phyloP scores from a whole-genome alignment of 2,329 filamentous ascomycete species.

The Coniochaeta sp. region DNA sequence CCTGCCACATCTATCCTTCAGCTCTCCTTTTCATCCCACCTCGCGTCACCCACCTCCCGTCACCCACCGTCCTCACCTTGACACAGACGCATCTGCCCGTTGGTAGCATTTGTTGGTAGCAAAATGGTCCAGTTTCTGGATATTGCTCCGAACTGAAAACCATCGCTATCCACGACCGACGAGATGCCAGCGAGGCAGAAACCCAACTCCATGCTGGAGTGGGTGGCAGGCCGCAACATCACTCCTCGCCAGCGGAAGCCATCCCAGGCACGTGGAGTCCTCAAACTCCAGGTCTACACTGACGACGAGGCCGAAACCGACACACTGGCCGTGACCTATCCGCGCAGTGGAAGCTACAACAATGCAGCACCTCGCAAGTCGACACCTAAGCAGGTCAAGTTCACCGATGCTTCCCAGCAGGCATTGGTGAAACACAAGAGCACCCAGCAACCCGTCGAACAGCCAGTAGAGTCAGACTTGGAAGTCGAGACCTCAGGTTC shows the following conservation, averaged over 20 bases:
- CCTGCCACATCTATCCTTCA: not conserved
- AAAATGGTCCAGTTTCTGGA: not conserved
- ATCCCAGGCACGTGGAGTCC: slow-evolving; percentile 16
- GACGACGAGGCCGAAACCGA: slow-evolving; percentile 46
- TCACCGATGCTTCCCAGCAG: slow-evolving; percentile 16
- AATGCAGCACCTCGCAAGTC: slow-evolving; percentile 10
- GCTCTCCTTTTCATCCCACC: not conserved
- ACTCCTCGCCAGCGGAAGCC: slow-evolving; percentile 5
- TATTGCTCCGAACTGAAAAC: not conserved
- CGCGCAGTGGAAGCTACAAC: slow-evolving; percentile 24
- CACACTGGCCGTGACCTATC: slow-evolving; percentile 39
- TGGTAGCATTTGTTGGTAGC: not conserved
- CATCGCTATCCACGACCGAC: not conserved
- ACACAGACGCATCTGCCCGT: not conserved
- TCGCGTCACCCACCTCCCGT: no score
- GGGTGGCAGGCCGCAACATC: slow-evolving; percentile 31
- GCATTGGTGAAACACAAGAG: not conserved
- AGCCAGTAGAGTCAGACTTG: not conserved
- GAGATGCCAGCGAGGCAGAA: slow-evolving; percentile 20
- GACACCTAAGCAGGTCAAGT: slow-evolving; percentile 35
- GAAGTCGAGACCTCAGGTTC: slow-evolving; percentile 1
- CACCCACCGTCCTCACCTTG: no score
- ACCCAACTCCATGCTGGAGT: slow-evolving; percentile 30
- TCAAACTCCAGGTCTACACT: slow-evolving; percentile 36
- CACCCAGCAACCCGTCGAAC: not conserved